Base-by-base conservation (phyloP, 805 yeast species). In the Kregervanrija pseudodelftensis region DNA sequence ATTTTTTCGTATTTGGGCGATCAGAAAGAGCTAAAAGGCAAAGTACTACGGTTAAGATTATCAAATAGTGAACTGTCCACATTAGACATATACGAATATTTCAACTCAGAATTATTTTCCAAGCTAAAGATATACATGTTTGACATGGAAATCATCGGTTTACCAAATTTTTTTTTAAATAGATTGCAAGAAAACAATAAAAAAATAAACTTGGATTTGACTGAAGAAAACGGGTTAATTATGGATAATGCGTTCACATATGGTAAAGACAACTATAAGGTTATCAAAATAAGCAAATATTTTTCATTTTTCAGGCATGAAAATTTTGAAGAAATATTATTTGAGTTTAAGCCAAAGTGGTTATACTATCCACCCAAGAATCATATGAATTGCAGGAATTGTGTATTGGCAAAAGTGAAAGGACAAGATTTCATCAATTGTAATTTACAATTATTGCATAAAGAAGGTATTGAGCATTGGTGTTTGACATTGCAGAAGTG, bases 281-380 rank as follows among this genome's bases (percentile, higher is more conserved):
- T 28, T 22, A 14, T 58, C 5, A 37, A 39, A 13, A 39, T 61
- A 12, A 57, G 53, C 44, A 64, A 64, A 38, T 62, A 64, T 42
- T 36, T 59, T 33, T 44, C 42, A 3, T 46, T 62, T 13, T 56
- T 53, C 39, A n/a, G 50, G 1, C 42, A 47, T 22, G 30, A 42
- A 0, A 28, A 33, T 11, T 10, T 32, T 1, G 34, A 47, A 3
- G 44, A 44, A 7, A 33, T 50, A 4, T 15, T 38, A 51, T 63
- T 74, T 44, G 80, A 75, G 50, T 60, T 74, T 45, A 75, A 75
- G 45, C 80, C 80, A 0, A 75, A 75, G 55, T 75, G 80, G 80
- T 53, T 74, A 15, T 70, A 70, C 50, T 59, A 59, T 34, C 66
- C 65, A n/a, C 61, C 59, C 1, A 16, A 17, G 5, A 39, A 43